phyloP scores from a whole-genome alignment of 2,329 filamentous ascomycete species.

The Emmonsia crescens region DNA sequence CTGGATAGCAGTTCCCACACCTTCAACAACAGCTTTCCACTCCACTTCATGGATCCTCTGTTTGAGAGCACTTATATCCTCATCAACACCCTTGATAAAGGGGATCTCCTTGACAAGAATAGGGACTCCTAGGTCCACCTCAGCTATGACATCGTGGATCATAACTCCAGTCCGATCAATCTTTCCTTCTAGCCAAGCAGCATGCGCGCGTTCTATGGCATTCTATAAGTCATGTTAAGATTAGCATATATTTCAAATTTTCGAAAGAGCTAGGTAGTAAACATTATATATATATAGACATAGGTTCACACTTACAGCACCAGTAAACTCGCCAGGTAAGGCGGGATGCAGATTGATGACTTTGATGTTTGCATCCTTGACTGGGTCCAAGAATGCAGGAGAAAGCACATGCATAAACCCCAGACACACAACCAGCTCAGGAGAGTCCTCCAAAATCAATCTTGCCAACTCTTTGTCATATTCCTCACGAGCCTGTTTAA shows the following conservation, averaged over 20 bases:
- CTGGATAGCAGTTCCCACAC: conserved; percentile 36
- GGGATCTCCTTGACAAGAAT: conserved; percentile 61
- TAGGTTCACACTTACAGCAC: conserved; percentile 39
- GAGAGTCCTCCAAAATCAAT: conserved; percentile 53
- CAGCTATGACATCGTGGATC: conserved; percentile 71
- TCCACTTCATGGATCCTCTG: conserved; percentile 65
- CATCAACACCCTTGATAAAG: conserved; percentile 48
- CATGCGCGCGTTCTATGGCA: conserved; percentile 68
- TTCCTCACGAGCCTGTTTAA: conserved; percentile 45
- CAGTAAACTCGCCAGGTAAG: conserved; percentile 63
- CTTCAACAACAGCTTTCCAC: conserved; percentile 69
- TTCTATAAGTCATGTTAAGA: conserved; percentile 20
- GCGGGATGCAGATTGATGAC: conserved; percentile 80
- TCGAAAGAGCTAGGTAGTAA: neutral
- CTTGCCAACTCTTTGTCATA: conserved; percentile 68
- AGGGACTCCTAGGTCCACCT: conserved; percentile 70
- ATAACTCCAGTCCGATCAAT: conserved; percentile 67
- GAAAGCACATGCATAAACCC: conserved; percentile 84
- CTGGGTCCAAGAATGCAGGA: conserved; percentile 55
- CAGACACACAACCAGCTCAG: conserved; percentile 67
- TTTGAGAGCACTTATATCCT: conserved; percentile 56
- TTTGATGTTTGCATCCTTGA: conserved; percentile 50
- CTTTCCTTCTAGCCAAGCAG: conserved; percentile 58
- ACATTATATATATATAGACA: neutral
- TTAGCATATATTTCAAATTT: neutral